phyloP scores from a whole-genome alignment of 2,329 filamentous ascomycete species.

The Davidsoniella neocaledoniae region DNA sequence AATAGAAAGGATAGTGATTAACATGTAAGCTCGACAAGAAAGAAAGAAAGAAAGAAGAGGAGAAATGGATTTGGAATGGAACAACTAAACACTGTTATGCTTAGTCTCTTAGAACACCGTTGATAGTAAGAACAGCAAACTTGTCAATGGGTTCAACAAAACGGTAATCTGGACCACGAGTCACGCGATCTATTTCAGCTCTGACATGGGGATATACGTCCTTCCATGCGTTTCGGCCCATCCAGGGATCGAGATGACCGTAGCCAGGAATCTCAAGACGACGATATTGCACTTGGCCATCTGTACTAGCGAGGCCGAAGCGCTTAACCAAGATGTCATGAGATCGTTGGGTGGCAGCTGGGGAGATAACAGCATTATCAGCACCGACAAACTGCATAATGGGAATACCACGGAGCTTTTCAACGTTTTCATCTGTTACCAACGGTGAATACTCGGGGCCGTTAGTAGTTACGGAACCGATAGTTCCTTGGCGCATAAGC shows the following conservation, averaged over 20 bases:
- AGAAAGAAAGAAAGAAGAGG: not conserved
- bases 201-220: slow-evolving; percentile 42
- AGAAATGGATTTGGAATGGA: too few relatives aligned
- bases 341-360: slow-evolving; percentile 34
- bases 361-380: slow-evolving; percentile 39
- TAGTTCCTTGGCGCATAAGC: slow-evolving; percentile 37
- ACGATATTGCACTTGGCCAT: slow-evolving; percentile 27
- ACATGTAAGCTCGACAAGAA: not conserved
- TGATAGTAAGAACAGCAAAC: slow-evolving; percentile 26
- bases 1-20: too few relatives aligned
- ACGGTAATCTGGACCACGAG: slow-evolving; percentile 24
- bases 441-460: slow-evolving; percentile 29
- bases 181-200: slow-evolving; percentile 37
- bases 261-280: slow-evolving; percentile 38
- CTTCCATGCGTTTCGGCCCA: slow-evolving; percentile 40
- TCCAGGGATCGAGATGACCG: slow-evolving; percentile 46
- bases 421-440: slow-evolving; percentile 32
- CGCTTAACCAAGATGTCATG: slow-evolving; percentile 35
- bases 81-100: too few relatives aligned
- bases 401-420: slow-evolving; percentile 33
- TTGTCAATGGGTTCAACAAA: slow-evolving; percentile 28
- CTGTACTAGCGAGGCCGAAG: slow-evolving; percentile 25
- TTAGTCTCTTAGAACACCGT: slow-evolving; percentile 24
- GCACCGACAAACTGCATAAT: slow-evolving; percentile 38
- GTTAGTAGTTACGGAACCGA: slow-evolving; percentile 36